Base-by-base conservation (phyloP, 73 alveolate genomes). In the Paramecium biaurelia region DNA sequence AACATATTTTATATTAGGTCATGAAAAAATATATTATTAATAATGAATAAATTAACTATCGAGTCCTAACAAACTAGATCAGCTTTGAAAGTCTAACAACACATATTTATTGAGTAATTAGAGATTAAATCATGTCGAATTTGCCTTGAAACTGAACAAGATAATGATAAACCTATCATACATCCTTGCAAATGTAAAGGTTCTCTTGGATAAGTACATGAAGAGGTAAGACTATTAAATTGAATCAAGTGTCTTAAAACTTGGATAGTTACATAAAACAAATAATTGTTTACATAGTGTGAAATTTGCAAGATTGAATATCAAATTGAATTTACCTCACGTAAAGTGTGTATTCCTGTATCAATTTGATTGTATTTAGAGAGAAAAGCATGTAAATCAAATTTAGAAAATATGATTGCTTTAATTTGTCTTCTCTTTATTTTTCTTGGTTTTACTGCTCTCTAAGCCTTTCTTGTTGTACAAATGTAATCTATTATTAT, bases 151-250 rank as follows among this genome's bases (percentile, higher is more conserved):
- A 79, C 70, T 41, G 90, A 79, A 47, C 7, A 24, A 24, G 90
- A 79, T 24, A 79, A 32, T 12, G 74, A 41, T 43, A 79, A 79
- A 79, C 74, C 70, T 5, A 79, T 79, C 35, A 79, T 79, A 42
- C 45, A 32, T 41, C 90, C 90, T 37, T 79, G 90, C 12, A 79
- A 79, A 47, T 79, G 90, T 42, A 79, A 79, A 79, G 90, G 90
- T 18, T 79, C 70, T 23, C 34, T 47, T 23, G 90, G 90, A 24
- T 45, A 43, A 43, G 90, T 79, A 23, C 90, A 79, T 79, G 90
- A 79, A 45, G 70, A 79, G 56, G 90, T 79, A 79, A 43, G 10
- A 18, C 47, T 4, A 38, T 79, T 3, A 11, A 10, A 20, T 41
- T 23, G 20, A 21, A 24, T 14, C 3, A 21, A 79, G 90, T 79